These are phyloP conservation scores for Porodaedalea pini DNA, from an alignment of 1,284 basidiomycete genomes.

Conservation along the genomic window DNA sequence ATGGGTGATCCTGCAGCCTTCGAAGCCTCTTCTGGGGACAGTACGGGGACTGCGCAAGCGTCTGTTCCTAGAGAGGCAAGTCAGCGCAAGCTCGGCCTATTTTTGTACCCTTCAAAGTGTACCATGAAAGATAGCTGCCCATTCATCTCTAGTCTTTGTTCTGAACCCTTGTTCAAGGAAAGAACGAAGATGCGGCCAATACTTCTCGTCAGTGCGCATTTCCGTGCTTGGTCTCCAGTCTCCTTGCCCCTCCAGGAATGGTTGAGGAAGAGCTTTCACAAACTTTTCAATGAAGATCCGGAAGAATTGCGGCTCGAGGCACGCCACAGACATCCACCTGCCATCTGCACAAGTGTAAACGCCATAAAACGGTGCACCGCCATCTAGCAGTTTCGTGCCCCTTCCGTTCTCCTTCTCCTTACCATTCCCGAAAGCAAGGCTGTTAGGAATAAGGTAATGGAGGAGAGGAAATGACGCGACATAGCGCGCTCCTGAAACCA, in stretches of 20 bases:
- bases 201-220: constrained; percentile 46
- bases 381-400: constrained; percentile 67
- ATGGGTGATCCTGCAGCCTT: constrained; percentile 25
- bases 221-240: constrained; percentile 53
- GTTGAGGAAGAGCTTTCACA: constrained; percentile 44
- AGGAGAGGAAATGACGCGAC: constrained; percentile 69
- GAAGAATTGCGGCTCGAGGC: constrained; percentile 72
- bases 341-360: constrained; percentile 73
- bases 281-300: constrained; percentile 56
- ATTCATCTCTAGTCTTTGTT: constrained; percentile 60
- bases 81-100: neutral
- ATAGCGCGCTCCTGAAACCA: constrained; percentile 82
- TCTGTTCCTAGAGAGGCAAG: constrained; percentile 52
- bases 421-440: constrained; percentile 29
- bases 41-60: constrained; percentile 72
- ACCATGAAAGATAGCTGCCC: constrained; percentile 69
- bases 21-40: constrained; percentile 61
- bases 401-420: constrained; percentile 42
- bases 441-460: constrained; percentile 38
- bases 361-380: constrained; percentile 77
- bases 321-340: constrained; percentile 73
- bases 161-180: constrained; percentile 66
- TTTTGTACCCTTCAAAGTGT: constrained; percentile 20
- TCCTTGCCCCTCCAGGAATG: constrained; percentile 34
- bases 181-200: constrained; percentile 58